Base-by-base conservation (phyloP, 441 rosid species). In the Cnidoscolus chayamansa region DNA sequence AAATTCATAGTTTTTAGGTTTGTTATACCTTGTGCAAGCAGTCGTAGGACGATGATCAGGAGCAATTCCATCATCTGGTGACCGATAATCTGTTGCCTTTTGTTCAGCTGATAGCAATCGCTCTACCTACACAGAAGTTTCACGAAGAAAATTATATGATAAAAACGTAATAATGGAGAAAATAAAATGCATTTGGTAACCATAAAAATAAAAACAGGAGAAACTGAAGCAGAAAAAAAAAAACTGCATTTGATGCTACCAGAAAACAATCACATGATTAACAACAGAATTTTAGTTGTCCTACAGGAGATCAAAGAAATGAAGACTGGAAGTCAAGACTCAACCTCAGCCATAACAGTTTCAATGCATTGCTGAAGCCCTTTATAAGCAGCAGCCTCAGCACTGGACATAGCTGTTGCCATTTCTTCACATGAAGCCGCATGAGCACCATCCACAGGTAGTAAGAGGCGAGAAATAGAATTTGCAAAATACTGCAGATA, bases 331-430 rank as follows among this genome's bases (percentile, higher is more conserved):
- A 74, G 72, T 54, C 30, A 73, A 72, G 73, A 76, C 75, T 86
- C 53, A 65, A 96, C 99, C 98, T 96, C 99, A 65, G 99, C 97
- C 93, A 91, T 91, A 76, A 95, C 96, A 84, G 98, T 95, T 84
- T 95, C 99, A 72, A 93, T 95, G 86, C 99, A 95, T 76, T 88
- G 97, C 78, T 95, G 98, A 80, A 95, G 98, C 83, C 99, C 99
- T 83, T 88, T 96, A 83, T 91, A 89, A 74, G 98, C 98, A 83
- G 99, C 98, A 80, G 85, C 83, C 84, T 96, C 99, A 16, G 98
- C 98, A 83, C 92, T 94, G 74, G 98, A 87, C 94, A 96, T 86
- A 74, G 98, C 97, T 40, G 91, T 84, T 67, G 97, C 93, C 99
- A 96, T 96, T 89, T 96, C 97, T 89, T 96, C 99, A 73, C 98